These are phyloP conservation scores for Bothriochloa decipiens DNA, from an alignment of 176 grass and related monocot species.

Conservation along the genomic window DNA sequence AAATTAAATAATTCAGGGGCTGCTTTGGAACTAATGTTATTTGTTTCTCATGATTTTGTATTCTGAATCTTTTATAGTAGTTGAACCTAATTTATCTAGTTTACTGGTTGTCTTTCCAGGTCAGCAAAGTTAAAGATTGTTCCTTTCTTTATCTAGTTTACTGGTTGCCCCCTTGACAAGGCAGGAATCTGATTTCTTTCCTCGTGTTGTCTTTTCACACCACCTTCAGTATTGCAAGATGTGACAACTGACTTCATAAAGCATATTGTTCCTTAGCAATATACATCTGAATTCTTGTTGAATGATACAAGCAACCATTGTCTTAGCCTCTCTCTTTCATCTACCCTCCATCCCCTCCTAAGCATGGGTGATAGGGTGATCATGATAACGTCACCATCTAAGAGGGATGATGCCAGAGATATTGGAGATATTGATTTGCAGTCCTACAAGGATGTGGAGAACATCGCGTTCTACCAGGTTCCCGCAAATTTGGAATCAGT, in stretches of 20 bases:
- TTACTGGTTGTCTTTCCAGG: slow-evolving; percentile 4
- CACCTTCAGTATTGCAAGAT: slow-evolving; percentile 20
- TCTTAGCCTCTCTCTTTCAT: slow-evolving; percentile 34
- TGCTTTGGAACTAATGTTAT: slow-evolving; percentile 15
- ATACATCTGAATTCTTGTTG: slow-evolving; percentile 30
- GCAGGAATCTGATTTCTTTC: slow-evolving; percentile 47
- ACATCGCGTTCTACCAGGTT: slow-evolving; percentile 48
- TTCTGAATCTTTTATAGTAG: not conserved
- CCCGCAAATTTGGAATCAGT: slow-evolving; percentile 38
- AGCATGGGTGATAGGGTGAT: slow-evolving; percentile 31
- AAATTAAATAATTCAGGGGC: not conserved
- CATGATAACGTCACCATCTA: slow-evolving; percentile 12
- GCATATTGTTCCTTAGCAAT: slow-evolving; percentile 18
- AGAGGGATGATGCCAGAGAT: slow-evolving; percentile 19
- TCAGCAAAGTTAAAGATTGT: slow-evolving; percentile 46
- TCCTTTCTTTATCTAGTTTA: slow-evolving; percentile 48
- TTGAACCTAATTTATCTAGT: slow-evolving; percentile 18
- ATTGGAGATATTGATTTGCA: slow-evolving; percentile 43
- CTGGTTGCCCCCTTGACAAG: slow-evolving; percentile 56
- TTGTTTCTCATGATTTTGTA: not conserved
- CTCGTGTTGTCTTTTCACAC: slow-evolving; percentile 37
- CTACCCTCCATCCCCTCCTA: slow-evolving; percentile 23
- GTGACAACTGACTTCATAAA: not conserved
- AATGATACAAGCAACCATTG: slow-evolving; percentile 23
- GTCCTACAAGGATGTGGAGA: slow-evolving; percentile 40